Conservation (phyloP, 495 filamentous ascomycete genomes). For the Aspergillus haitiensis region DNA sequence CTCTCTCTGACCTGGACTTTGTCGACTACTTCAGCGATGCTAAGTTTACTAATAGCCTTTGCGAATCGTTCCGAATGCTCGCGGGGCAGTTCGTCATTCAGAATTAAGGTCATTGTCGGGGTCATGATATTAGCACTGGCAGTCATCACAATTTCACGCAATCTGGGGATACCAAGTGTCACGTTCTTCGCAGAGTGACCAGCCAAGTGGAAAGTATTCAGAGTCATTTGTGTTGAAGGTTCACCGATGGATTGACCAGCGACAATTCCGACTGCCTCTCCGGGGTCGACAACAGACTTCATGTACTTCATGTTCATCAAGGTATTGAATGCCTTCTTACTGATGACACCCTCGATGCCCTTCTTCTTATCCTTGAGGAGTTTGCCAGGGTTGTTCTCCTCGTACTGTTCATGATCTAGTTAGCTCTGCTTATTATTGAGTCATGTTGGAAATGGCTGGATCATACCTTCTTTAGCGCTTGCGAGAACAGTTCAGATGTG, state of each 20-base stretch:
- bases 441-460: too few species aligned
- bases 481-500: conserved; percentile 84
- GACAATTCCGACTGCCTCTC: conserved; percentile 96
- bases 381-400: conserved; percentile 72
- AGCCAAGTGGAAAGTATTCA: conserved; percentile 99
- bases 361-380: conserved; percentile 78
- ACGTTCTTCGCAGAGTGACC: conserved; percentile 98
- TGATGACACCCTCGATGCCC: conserved; percentile 50
- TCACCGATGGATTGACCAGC: conserved; percentile 96
- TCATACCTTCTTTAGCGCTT: conserved; percentile 56
- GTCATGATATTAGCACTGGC: conserved; percentile 85
- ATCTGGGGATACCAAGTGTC: conserved; percentile 93
- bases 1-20: conserved; percentile 76
- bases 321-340: conserved; percentile 75
- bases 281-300: conserved; percentile 89
- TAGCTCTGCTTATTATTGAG: conserved; percentile 16
- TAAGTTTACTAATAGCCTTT: conserved; percentile 88
- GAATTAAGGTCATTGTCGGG: conserved; percentile 83
- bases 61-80: conserved; percentile 76
- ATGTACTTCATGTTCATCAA: conserved; percentile 90
- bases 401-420: conserved; percentile 54
- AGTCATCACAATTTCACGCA: conserved; percentile 98
- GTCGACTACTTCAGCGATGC: conserved; percentile 82
- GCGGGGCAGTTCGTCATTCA: conserved; percentile 69
- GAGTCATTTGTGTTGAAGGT: conserved; percentile 98